Conservation (phyloP, 495 filamentous ascomycete species). For the Trichocladium antarcticum region DNA sequence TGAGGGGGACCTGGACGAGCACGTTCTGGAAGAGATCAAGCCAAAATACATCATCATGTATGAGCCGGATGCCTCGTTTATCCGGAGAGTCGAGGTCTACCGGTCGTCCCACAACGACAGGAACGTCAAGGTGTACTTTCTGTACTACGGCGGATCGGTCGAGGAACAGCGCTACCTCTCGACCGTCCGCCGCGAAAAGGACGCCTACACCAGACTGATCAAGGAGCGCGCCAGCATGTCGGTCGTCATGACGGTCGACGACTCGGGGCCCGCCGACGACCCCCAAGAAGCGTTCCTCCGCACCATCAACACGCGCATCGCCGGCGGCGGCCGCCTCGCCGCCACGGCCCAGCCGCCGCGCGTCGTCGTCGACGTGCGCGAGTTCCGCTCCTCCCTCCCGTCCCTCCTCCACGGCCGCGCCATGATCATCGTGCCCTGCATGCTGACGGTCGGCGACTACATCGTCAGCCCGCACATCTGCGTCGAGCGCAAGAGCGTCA, state of each 20-base stretch:
- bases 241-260: conserved; percentile 66
- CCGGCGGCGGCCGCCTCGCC: conserved; percentile 77
- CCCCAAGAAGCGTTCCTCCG: conserved; percentile 88
- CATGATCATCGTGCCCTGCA: conserved; percentile 80
- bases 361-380: conserved; percentile 88
- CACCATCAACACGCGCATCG: conserved; percentile 93
- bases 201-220: conserved; percentile 86
- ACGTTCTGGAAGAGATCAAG: conserved; percentile 83
- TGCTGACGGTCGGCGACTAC: conserved; percentile 95
- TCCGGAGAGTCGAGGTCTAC: conserved; percentile 89
- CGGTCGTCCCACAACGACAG: conserved; percentile 83
- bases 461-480: conserved; percentile 82
- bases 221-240: conserved; percentile 90
- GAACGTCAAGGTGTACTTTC: conserved; percentile 85
- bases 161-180: conserved; percentile 94
- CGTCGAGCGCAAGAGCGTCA: conserved; percentile 86
- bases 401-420: conserved; percentile 81
- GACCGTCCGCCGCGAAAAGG: conserved; percentile 81
- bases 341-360: conserved; percentile 87
- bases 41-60: conserved; percentile 98
- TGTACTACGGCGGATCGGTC: conserved; percentile 89
- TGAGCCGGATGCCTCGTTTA: conserved; percentile 91
- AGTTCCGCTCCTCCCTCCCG: conserved; percentile 86
- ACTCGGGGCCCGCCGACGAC: conserved; percentile 60
- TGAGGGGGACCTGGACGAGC: conserved; percentile 85